Evolutionary conservation across 768 basidiomycete genomes (phyloP), one percentile per base, ranked within the genome.

Genomic region (Baorangia bicolor): DNA sequence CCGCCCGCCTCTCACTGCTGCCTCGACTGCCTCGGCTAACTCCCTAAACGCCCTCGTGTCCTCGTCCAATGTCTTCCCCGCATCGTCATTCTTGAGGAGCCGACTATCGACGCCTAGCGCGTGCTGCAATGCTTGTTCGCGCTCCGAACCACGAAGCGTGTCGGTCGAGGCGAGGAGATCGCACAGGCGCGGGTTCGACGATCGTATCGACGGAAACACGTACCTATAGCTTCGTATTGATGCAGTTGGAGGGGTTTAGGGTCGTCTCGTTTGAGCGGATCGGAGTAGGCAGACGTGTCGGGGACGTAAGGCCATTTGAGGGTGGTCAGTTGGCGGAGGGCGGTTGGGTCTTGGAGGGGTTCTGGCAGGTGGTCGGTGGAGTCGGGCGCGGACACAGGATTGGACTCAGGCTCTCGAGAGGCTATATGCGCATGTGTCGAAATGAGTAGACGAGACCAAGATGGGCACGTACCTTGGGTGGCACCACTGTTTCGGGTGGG

Each of bases 241-340:
- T 67, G 76, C 0, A 85, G 69, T 54, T 87, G 84, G 0, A 96
- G 74, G 0, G 84, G 78, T 69, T 93, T 92, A 0, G 92, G 93
- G 65, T 94, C 92, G 64, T 96, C 87, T 6, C 88, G 78, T 62
- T 87, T 87, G 44, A 96, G 78, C 1, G 93, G 93, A 69, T 95
- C 92, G 0, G 86, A 86, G 67, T 85, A 92, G 3, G 88, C 83
- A 0, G 87, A 85, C 62, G 83, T 81, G 30, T 94, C 92, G 3
- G 90, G 89, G 42, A 92, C 81, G 64, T 92, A 92, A 0, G 94
- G 93, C 92, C 93, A 95, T 27, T 81, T 82, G 35, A 95, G 75
- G 14, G 88, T 79, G 0, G 90, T 87, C 38, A 94, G 75, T 2
- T 89, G 81, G 10, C 83, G 83, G 4, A 88, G 80, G 2, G 75